Conservation (phyloP, 345 rosid species). For the Streptanthus diversifolius region DNA sequence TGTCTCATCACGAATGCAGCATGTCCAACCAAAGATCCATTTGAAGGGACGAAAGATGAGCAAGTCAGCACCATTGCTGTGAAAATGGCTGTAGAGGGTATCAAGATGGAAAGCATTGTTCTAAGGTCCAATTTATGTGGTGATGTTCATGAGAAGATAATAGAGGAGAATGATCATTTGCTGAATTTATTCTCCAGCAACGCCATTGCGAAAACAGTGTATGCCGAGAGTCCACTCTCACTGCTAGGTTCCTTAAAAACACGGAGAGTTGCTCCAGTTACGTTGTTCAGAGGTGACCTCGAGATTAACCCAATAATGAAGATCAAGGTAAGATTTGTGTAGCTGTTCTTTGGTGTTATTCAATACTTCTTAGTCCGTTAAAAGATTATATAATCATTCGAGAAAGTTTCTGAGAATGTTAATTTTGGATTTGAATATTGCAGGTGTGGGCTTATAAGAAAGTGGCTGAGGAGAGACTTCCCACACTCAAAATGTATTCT, state of each 20-base stretch:
- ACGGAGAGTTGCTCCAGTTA: constrained; percentile 66
- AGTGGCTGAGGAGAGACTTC: constrained; percentile 87
- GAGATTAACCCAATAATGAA: constrained; percentile 67
- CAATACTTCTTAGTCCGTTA: not conserved
- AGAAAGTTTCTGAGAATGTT: not conserved
- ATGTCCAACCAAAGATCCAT: constrained; percentile 69
- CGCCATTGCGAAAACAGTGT: constrained; percentile 49
- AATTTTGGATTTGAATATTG: not conserved
- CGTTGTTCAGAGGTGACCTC: constrained; percentile 82
- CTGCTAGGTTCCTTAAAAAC: constrained; percentile 79
- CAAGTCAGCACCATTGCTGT: constrained; percentile 65
- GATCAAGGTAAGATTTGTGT: constrained; percentile 54
- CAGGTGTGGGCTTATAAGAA: constrained; percentile 98
- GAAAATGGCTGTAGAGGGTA: constrained; percentile 62
- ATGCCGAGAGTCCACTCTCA: constrained; percentile 67
- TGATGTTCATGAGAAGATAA: constrained; percentile 39
- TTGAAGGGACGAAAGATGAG: constrained; percentile 77
- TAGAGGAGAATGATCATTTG: constrained; percentile 70
- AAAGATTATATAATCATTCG: not conserved
- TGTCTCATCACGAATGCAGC: constrained; percentile 76
- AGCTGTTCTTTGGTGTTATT: too few relatives aligned
- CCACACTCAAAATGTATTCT: constrained; percentile 75
- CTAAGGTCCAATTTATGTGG: constrained; percentile 41
- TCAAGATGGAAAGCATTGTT: constrained; percentile 67
- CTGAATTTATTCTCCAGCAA: constrained; percentile 61